Percentiles rank a stretch among this genome's conserved stretches.
phyloP scores from a whole-genome alignment of 208 protist species.

The Wallacemonas sp. region DNA sequence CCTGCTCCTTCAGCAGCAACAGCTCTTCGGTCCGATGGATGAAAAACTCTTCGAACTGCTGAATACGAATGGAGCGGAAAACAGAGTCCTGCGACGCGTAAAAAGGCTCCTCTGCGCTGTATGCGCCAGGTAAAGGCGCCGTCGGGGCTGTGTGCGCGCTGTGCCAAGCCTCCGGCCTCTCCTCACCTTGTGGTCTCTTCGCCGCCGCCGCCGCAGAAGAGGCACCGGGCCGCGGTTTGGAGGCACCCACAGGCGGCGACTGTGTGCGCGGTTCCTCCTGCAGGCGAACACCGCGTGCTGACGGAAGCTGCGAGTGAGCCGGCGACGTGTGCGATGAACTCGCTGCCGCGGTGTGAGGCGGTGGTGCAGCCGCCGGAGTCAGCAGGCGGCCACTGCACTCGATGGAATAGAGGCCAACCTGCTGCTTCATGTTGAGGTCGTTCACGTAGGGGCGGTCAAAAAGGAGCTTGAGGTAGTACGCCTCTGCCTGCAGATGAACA shows the following conservation, averaged over 20 bases:
- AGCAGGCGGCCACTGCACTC: conserved; percentile 58
- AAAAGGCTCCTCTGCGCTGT: not conserved
- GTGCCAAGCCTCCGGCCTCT: too few species aligned
- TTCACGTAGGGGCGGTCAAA: conserved; percentile 75
- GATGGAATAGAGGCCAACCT: conserved; percentile 86
- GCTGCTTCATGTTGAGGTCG: conserved; percentile 59
- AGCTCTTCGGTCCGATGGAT: conserved; percentile 78
- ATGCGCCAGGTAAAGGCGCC: not conserved
- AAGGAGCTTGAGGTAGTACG: conserved; percentile 88
- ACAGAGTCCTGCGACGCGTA: not conserved
- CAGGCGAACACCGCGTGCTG: not conserved
- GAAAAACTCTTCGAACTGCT: conserved; percentile 89
- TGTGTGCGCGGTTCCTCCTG: not conserved
- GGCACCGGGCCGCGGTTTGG: too few species aligned
- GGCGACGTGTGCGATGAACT: not conserved
- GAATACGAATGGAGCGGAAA: conserved; percentile 78
- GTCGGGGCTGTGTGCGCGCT: not conserved
- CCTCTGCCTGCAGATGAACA: conserved; percentile 77
- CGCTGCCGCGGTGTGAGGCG: not conserved
- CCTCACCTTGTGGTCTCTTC: too few species aligned
- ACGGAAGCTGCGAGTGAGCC: not conserved
- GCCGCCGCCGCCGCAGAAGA: too few species aligned
- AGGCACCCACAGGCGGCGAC: too few species aligned
- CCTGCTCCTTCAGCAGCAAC: conserved; percentile 76
- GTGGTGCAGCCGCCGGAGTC: not conserved